Percentiles rank a stretch among this genome's conserved stretches.
These are phyloP conservation scores for Brasenia schreberi DNA, from an alignment of 164 flowering plant species.

Conservation along the genomic window DNA sequence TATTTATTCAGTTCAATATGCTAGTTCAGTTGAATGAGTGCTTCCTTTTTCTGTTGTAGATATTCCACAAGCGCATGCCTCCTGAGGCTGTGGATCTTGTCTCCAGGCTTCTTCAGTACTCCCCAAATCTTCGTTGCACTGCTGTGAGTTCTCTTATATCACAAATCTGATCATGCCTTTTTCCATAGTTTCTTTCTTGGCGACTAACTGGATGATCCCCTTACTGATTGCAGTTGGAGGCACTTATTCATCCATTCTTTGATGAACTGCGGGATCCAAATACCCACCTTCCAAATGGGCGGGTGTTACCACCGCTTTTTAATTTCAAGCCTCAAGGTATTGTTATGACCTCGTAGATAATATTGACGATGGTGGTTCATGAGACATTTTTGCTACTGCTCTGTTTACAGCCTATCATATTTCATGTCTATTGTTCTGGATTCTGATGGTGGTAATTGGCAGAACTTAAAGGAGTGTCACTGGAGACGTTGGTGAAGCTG, in stretches of 20 bases:
- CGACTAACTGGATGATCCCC: no score
- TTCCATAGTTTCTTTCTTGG: no score
- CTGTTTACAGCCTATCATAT: neutral
- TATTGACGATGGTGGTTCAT: neutral
- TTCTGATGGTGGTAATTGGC: conserved; percentile 2
- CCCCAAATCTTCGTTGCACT: conserved; percentile 43
- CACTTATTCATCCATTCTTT: conserved; percentile 59
- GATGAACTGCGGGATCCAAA: conserved; percentile 69
- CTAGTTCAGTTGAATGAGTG: no score
- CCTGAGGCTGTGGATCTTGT: conserved; percentile 60
- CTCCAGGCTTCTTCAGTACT: conserved; percentile 52
- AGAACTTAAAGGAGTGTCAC: conserved; percentile 57
- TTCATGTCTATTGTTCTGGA: neutral
- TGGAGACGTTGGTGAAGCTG: conserved; percentile 45
- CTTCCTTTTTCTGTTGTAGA: no score
- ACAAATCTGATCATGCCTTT: no score
- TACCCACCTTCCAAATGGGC: conserved; percentile 63
- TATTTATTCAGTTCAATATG: no score
- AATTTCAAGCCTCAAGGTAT: conserved; percentile 67
- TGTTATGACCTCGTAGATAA: neutral
- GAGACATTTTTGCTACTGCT: neutral
- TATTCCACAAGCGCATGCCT: conserved; percentile 60
- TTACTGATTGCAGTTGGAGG: conserved; percentile 68
- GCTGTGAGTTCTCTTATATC: conserved; percentile 41
- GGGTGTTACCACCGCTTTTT: conserved; percentile 62